Evolutionary conservation across 331 rosid genomes (phyloP), one percentile per base, ranked within the genome.

Genomic region (Pyrus hybrid): DNA sequence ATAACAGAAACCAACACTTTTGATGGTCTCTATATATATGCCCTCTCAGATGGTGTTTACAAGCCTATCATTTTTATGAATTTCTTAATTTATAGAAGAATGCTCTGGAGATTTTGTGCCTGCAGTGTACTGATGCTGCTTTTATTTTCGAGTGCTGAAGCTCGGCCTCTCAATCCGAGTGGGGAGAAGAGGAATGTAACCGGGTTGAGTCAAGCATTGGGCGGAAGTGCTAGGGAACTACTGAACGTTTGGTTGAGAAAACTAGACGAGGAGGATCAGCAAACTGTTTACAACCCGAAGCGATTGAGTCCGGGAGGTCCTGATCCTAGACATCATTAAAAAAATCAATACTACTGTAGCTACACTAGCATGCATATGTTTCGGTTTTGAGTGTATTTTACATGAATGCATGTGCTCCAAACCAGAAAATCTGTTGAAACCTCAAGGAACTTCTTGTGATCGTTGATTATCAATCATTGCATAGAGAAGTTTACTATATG

Each of bases 231-330:
- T 30, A 85, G 71, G 63, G 80, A 61, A 30, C 75, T 84, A 28
- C 76, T 64, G 49, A 65, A 78, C 71, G 21, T 63, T 63, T 72
- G 67, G 60, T 76, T 82, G 68, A 58, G 79, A 68, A 80, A 67
- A 37, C 45, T 37, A 47, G 81, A 62, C 7, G 75, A 81, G 26
- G 72, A 67, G 20, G 13, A 9, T 4, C 13, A 37, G 45, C 77
- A 70, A 29, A 78, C 80, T 32, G 53, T 6, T 33, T 33, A 71
- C 70, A 17, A 49, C 43, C 83, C 84, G 65, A 75, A 67, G 13
- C 73, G 88, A 25, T 5, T 14, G 25, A 86, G 89, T 71, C 88
- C 90, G 1, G 82, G 81, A 8, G 92, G 92, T 47, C 92, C 89
- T 21, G 89, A 85, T 67, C 88, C 89, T 23, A 70, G 11, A 45